A percentile compares a stretch with the other conserved stretches of the same genome.
These are phyloP conservation scores for Peronospora tabacina DNA, from an alignment of 352 stramenopile genomes.

Conservation along the genomic window DNA sequence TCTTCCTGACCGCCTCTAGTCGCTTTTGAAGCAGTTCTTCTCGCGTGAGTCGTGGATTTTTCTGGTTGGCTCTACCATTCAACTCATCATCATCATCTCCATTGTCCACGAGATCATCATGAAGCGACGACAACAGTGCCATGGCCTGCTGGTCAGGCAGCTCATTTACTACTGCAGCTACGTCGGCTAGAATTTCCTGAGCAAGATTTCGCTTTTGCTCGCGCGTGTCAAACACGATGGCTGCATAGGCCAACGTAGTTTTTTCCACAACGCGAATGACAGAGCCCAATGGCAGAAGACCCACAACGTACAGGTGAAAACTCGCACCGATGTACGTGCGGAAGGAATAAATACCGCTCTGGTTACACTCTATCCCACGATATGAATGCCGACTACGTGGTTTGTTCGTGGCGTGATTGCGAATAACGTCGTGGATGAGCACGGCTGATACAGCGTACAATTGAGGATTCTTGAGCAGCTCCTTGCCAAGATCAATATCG, in stretches of 20 bases:
- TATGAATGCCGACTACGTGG: conserved; percentile 35
- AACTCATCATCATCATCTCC: conserved; percentile 20
- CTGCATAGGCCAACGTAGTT: conserved; percentile 41
- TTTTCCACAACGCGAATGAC: conserved; percentile 60
- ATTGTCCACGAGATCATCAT: conserved; percentile 39
- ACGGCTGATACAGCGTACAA: conserved; percentile 52
- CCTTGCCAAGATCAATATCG: conserved; percentile 75
- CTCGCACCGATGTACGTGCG: conserved; percentile 75
- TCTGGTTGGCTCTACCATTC: conserved; percentile 5
- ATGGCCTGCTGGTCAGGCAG: conserved; percentile 51
- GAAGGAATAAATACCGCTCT: conserved; percentile 62
- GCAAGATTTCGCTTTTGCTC: conserved; percentile 47
- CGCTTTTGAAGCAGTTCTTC: conserved; percentile 27
- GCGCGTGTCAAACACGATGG: conserved; percentile 57
- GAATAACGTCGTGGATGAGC: conserved; percentile 78
- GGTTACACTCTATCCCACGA: conserved; percentile 53
- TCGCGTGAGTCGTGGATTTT: conserved; percentile 14
- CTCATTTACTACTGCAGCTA: conserved; percentile 45
- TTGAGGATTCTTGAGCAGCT: conserved; percentile 42
- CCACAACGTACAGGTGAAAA: conserved; percentile 41
- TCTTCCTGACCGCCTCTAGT: conserved; percentile 26
- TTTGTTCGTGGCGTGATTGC: conserved; percentile 41
- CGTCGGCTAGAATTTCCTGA: conserved; percentile 52
- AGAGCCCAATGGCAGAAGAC: conserved; percentile 41
- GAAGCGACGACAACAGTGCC: conserved; percentile 37